Evolutionary conservation across 2,329 filamentous ascomycete genomes (phyloP), one percentile per base, ranked within the genome.

Genomic region (Dothideomycetes sp.): DNA sequence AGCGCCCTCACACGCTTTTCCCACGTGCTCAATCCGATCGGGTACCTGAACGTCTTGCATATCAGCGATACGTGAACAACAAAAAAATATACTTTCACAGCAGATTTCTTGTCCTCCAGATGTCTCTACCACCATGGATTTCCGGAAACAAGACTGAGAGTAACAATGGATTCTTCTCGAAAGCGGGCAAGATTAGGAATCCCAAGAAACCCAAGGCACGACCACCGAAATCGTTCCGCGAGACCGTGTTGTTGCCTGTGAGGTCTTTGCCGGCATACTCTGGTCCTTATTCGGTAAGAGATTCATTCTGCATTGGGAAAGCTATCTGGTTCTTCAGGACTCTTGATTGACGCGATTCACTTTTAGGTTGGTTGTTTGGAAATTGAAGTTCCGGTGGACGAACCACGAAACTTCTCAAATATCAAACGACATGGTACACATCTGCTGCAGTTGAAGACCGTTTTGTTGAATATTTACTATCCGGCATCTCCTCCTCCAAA

Each of bases 401-500:
- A 65, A 13, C 69, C 71, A 1, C 58, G 64, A 24, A 52, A 61
- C 0, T 69, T 74, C 48, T 71, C 69, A 1, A 52, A 71, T 40
- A 73, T 74, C 41, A 71, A 60, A 23, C 60, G 71, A 25, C 47
- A 70, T 18, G 58, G 66, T 37, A 58, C 60, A 40, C 65, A 70
- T 46, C 46, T 73, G 6, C 55, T 77, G 11, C 61, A 72, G 39
- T 57, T 75, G 11, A 67, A 76, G 45, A 81, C 78, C 0, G 73
- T 81, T 7, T 64, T 82, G 4, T 73, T 82, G 58, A 73, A 72
- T 0, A 57, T 82, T n/a, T 82, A 76, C 56, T 82, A 82, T 53
- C 78, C 78, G 2, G 69, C 73, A 31, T 49, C 54, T 13, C 52
- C 58, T 16, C 56, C 59, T 11, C 60, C 63, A 8, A 60, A 60